Conservation (phyloP, 148 eudicot genomes). For the Chenopodium quinoa region DNA sequence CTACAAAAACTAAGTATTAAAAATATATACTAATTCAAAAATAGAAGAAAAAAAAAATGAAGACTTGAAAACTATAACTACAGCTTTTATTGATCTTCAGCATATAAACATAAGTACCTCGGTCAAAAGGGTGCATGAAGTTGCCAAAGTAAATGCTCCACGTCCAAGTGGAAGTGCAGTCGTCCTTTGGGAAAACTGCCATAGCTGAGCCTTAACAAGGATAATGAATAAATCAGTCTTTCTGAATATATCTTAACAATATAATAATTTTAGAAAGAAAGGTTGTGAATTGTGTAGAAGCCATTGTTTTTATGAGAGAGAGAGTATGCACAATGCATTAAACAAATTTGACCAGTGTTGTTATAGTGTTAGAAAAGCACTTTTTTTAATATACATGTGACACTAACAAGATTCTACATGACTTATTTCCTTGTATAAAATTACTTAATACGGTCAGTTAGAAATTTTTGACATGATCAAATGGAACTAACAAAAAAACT, state of each 20-base stretch:
- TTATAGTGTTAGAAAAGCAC: no score
- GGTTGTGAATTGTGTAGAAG: neutral
- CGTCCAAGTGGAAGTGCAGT: constrained; percentile 96
- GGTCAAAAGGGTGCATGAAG: constrained; percentile 86
- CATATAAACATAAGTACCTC: constrained; percentile 49
- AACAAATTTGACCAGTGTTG: no score
- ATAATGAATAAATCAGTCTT: neutral
- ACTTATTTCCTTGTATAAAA: no score
- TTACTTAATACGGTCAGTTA: no score
- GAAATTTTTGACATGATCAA: no score
- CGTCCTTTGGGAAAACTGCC: constrained; percentile 98
- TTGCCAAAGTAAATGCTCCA: constrained; percentile 94
- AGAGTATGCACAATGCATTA: no score
- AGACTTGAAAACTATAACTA: neutral
- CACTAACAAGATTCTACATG: no score
- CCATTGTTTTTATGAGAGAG: neutral
- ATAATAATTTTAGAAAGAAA: neutral
- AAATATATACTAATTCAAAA: neutral
- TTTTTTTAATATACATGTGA: no score
- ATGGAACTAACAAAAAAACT: no score
- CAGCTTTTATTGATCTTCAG: constrained; percentile 4
- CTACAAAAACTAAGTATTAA: no score
- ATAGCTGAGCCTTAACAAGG: constrained; percentile 73
- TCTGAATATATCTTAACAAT: neutral
- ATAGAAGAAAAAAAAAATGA: neutral